These are phyloP conservation scores for Schoenoplectus tabernaemontani DNA, from an alignment of 202 grass and related monocot species.

Conservation along the genomic window DNA sequence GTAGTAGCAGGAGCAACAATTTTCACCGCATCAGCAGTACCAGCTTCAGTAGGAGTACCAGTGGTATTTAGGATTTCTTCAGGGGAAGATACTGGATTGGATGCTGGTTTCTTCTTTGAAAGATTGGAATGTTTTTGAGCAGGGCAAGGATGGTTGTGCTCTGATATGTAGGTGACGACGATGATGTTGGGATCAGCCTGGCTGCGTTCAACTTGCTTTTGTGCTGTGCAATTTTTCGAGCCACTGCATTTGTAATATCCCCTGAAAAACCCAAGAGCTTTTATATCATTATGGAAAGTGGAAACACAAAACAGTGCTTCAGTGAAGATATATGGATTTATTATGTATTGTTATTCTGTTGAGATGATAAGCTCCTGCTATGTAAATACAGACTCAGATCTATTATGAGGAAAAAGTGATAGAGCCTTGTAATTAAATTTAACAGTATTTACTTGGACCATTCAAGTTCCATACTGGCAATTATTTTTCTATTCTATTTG, in stretches of 20 bases:
- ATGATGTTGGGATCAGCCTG: conserved; percentile 17
- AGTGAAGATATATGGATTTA: too few relatives aligned
- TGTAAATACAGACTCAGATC: background rate
- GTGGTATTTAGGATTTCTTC: background rate
- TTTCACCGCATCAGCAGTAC: background rate
- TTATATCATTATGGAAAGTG: background rate
- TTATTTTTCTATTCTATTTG: background rate
- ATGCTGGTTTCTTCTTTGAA: background rate
- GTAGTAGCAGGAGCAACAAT: background rate
- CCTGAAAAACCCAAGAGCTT: background rate
- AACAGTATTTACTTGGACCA: background rate
- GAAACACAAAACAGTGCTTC: background rate
- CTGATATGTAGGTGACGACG: conserved; percentile 22
- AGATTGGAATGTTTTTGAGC: background rate
- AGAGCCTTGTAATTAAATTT: background rate
- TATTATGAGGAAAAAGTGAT: background rate
- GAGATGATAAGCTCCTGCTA: background rate
- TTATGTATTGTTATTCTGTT: background rate
- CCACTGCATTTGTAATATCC: conserved; percentile 27
- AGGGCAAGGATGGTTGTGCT: conserved; percentile 26
- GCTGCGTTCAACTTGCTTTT: conserved; percentile 23
- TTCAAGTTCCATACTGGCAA: background rate
- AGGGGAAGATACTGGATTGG: background rate
- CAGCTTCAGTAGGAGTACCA: background rate
- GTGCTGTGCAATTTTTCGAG: conserved; percentile 19